These are phyloP conservation scores for Cladosporium sp. DNA, from an alignment of 2,329 filamentous ascomycete genomes.

Conservation along the genomic window DNA sequence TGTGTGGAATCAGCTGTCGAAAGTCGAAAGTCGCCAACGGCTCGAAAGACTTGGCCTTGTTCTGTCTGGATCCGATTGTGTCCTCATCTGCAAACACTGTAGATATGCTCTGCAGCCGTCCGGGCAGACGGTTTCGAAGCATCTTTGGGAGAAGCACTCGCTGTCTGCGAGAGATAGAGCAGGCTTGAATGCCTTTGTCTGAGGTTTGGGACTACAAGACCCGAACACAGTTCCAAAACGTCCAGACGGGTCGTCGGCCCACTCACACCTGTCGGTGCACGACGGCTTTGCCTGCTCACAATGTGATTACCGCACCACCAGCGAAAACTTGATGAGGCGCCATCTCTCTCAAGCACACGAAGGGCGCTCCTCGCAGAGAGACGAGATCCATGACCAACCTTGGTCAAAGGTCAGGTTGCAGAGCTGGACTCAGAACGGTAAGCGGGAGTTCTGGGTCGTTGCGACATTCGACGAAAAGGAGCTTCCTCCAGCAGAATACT, in stretches of 20 bases:
- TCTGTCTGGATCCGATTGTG: not conserved
- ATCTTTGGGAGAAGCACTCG: conserved; percentile 9
- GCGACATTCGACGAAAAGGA: not conserved
- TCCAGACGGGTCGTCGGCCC: conserved; percentile 1
- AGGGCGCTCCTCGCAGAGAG: not conserved
- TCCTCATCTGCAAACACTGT: conserved; percentile 9
- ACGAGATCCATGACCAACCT: not conserved
- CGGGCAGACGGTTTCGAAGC: conserved; percentile 11
- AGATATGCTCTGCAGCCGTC: conserved; percentile 10
- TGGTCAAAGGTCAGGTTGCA: conserved; percentile 3
- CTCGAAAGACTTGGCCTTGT: not conserved
- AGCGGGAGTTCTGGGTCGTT: conserved; percentile 7
- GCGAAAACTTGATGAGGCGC: conserved; percentile 6
- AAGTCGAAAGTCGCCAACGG: not conserved
- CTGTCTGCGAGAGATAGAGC: not conserved
- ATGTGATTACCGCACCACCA: conserved; percentile 7
- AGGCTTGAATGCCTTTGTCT: conserved; percentile 3
- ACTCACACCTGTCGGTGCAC: conserved; percentile 6
- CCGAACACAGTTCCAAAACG: conserved; percentile 6
- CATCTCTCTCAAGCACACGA: conserved; percentile 9
- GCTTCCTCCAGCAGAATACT: not conserved
- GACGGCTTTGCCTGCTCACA: conserved; percentile 4
- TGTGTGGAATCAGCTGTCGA: not conserved
- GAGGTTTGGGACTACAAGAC: not conserved
- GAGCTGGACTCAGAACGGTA: conserved; percentile 13